Evolutionary conservation across 495 filamentous ascomycete genomes (phyloP).

Genomic region (Chaetomidium leptoderma): DNA sequence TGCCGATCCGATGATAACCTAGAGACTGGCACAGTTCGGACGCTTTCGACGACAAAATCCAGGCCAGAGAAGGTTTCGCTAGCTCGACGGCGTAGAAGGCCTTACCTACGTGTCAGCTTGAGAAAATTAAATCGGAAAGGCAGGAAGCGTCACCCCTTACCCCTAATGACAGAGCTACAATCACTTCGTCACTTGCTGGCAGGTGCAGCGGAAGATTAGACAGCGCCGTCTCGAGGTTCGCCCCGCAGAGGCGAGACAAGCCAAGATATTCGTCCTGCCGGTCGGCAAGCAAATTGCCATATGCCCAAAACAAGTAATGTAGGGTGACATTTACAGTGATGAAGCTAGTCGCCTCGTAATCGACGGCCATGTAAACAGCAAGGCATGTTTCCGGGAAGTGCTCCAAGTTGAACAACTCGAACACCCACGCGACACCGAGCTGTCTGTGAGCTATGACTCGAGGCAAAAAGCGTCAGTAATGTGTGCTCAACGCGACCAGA

Average conservation of each 20-base stretch:
- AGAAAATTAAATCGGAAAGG: neutral
- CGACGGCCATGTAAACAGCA: slow-evolving; percentile 53
- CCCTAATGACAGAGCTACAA: slow-evolving; percentile 54
- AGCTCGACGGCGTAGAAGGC: slow-evolving; percentile 55
- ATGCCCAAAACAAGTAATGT: slow-evolving; percentile 51
- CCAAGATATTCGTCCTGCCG: slow-evolving; percentile 26
- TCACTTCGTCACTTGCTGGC: slow-evolving; percentile 51
- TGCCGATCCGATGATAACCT: slow-evolving; percentile 55
- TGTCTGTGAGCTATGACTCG: neutral
- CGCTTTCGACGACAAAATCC: slow-evolving; percentile 54
- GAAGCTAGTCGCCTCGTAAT: slow-evolving; percentile 48
- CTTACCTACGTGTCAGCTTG: slow-evolving; percentile 11
- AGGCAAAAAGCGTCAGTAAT: neutral
- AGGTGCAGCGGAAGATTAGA: slow-evolving; percentile 53
- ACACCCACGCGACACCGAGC: slow-evolving; percentile 31
- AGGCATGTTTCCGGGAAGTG: slow-evolving; percentile 53
- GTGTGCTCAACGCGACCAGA: neutral
- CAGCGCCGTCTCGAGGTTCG: slow-evolving; percentile 54
- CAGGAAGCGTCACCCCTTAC: slow-evolving; percentile 25
- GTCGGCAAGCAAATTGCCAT: slow-evolving; percentile 26
- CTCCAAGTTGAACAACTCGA: slow-evolving; percentile 41
- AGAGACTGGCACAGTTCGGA: slow-evolving; percentile 57
- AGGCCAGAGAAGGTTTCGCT: slow-evolving; percentile 58
- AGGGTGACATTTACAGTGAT: slow-evolving; percentile 54
- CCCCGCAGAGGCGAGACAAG: slow-evolving; percentile 44